phyloP scores from a whole-genome alignment of 345 rosid genomes.

The Citrus hindsii region DNA sequence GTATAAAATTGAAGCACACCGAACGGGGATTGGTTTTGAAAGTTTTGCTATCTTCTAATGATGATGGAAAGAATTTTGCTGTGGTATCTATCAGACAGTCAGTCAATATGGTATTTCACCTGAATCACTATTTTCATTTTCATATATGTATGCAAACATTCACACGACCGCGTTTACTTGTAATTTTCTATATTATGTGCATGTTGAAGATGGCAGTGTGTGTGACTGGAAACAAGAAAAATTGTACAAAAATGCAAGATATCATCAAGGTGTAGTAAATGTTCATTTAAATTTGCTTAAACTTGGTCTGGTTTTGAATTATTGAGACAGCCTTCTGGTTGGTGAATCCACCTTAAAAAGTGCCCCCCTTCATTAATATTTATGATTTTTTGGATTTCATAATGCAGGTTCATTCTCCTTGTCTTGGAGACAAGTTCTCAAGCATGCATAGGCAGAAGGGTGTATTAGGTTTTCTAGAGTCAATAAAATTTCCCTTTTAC shows the following conservation, averaged over 20 bases:
- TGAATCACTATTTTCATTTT: not conserved
- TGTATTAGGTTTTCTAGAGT: slow-evolving; percentile 35
- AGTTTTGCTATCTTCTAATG: slow-evolving; percentile 82
- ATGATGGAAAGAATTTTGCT: slow-evolving; percentile 90
- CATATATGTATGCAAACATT: not conserved
- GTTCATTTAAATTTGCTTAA: not conserved
- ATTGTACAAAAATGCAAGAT: not conserved
- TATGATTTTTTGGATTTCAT: not conserved
- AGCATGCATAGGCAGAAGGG: slow-evolving; percentile 99
- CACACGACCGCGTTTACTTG: not conserved
- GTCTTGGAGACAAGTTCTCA: slow-evolving; percentile 92
- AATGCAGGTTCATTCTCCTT: slow-evolving; percentile 69
- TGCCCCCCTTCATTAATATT: not conserved
- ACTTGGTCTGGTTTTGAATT: not conserved
- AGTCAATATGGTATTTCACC: not conserved
- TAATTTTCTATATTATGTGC: not conserved
- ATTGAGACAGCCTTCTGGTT: not conserved
- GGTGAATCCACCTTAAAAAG: not conserved
- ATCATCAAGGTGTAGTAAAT: not conserved
- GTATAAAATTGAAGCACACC: slow-evolving; percentile 83
- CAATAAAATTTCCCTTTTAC: too few relatives aligned
- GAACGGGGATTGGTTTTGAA: slow-evolving; percentile 92
- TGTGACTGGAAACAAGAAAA: not conserved
- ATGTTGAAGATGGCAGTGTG: not conserved
- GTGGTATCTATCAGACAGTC: slow-evolving; percentile 87